Conservation (phyloP, 441 rosid genomes). For the Brassica hybrid region DNA sequence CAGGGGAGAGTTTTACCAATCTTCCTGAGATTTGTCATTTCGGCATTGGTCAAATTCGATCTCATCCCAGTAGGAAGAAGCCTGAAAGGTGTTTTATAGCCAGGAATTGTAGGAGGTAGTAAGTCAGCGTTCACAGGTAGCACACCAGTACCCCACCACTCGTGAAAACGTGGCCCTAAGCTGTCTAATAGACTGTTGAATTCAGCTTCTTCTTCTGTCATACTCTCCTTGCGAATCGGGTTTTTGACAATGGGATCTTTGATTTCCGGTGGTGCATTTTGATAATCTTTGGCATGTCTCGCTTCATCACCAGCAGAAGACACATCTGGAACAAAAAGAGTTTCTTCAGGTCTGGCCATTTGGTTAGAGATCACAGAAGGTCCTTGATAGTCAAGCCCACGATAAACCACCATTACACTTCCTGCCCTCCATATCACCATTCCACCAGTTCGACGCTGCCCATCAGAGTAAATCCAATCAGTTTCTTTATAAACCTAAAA, state of each 20-base stretch:
- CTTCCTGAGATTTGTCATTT: constrained; percentile 92
- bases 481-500: constrained; percentile 20
- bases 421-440: constrained; percentile 94
- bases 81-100: constrained; percentile 91
- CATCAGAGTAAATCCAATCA: constrained; percentile 51
- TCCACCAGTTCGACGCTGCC: constrained; percentile 95
- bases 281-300: constrained; percentile 38
- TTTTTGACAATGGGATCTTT: constrained; percentile 46
- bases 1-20: constrained; percentile 89
- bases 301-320: constrained; percentile 52
- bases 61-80: constrained; percentile 97
- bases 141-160: constrained; percentile 99
- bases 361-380: constrained; percentile 57
- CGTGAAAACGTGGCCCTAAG: constrained; percentile 91
- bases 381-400: constrained; percentile 78
- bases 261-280: constrained; percentile 46
- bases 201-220: constrained; percentile 88
- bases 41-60: constrained; percentile 86
- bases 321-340: not conserved
- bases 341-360: constrained; percentile 10
- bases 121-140: constrained; percentile 96
- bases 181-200: constrained; percentile 74
- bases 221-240: constrained; percentile 42
- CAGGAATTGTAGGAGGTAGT: constrained; percentile 81
- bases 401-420: constrained; percentile 95